phyloP scores from a whole-genome alignment of 768 basidiomycete genomes.

The Mycena polygramma region DNA sequence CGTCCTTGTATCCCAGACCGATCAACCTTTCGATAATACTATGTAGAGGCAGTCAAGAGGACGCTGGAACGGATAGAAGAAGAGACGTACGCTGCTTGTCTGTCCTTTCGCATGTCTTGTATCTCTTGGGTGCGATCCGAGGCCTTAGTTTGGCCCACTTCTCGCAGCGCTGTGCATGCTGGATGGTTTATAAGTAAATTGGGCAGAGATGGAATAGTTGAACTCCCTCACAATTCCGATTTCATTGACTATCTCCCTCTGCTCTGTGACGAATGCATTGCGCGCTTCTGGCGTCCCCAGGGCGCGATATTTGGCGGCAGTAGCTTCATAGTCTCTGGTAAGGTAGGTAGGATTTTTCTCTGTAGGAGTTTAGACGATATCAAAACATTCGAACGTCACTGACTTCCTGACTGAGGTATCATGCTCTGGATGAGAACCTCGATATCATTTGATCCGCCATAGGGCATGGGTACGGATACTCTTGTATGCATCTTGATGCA shows the following conservation, averaged over 20 bases:
- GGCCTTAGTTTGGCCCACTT: conserved; percentile 1
- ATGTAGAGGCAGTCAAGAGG: neutral
- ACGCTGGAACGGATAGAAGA: neutral
- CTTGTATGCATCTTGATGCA: conserved; percentile 8
- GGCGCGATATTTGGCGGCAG: neutral
- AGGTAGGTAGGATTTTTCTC: conserved; percentile 10
- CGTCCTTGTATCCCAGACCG: neutral
- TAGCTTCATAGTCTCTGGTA: conserved; percentile 9
- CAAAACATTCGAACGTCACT: neutral
- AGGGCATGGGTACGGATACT: neutral
- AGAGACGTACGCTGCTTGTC: conserved; percentile 12
- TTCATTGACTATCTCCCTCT: conserved; percentile 1
- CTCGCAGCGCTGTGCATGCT: conserved; percentile 16
- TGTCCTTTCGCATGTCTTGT: conserved; percentile 15
- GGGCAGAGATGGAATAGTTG: neutral
- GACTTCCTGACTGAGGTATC: conserved; percentile 8
- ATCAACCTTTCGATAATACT: conserved; percentile 15
- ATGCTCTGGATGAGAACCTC: conserved; percentile 6
- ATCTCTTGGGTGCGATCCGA: conserved; percentile 7
- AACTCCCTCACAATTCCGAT: neutral
- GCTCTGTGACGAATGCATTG: conserved; percentile 1
- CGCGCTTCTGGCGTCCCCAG: neutral
- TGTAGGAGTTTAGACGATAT: neutral
- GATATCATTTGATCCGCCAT: too few species aligned
- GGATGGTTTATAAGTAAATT: neutral